Evolutionary conservation across 148 eudicot genomes (phyloP).

Genomic region (Talinum fruticosum): DNA sequence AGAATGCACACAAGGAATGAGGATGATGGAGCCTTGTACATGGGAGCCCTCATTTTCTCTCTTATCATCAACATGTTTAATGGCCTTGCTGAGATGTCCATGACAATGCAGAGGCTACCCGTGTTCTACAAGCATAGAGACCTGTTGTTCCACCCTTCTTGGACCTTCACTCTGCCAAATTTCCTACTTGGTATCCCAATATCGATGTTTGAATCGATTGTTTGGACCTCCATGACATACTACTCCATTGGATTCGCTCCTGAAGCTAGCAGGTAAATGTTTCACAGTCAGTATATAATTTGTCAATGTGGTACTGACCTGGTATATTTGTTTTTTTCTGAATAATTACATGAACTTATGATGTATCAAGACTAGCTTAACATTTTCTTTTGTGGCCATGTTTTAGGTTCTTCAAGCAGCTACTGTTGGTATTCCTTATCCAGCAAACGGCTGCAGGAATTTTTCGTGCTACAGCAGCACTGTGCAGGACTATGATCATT

Average conservation of each 20-base stretch:
- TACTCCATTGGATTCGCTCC: constrained; percentile 87
- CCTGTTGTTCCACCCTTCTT: constrained; percentile 71
- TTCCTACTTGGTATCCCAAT: constrained; percentile 71
- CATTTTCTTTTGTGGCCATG: background rate
- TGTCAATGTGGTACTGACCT: background rate
- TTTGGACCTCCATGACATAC: constrained; percentile 69
- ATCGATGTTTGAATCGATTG: constrained; percentile 56
- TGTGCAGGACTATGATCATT: constrained; percentile 84
- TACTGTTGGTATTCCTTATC: constrained; percentile 63
- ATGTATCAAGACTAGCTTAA: background rate
- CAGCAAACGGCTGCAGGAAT: constrained; percentile 99
- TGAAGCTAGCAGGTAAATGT: constrained; percentile 70
- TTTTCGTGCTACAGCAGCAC: constrained; percentile 71
- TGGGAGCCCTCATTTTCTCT: constrained; percentile 65
- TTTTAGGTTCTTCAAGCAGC: constrained; percentile 85
- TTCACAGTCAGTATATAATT: too few species aligned
- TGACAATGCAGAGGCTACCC: constrained; percentile 63
- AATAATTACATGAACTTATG: too few species aligned
- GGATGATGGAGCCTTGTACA: constrained; percentile 51
- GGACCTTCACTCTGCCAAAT: constrained; percentile 75
- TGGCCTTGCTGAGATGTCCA: constrained; percentile 62
- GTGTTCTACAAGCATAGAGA: constrained; percentile 81
- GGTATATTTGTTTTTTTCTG: too few species aligned
- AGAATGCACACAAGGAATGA: constrained; percentile 52
- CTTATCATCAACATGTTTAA: constrained; percentile 70